These are phyloP conservation scores for Fistulifera pelliculosa DNA, from an alignment of 108 stramenopile species.

Conservation along the genomic window DNA sequence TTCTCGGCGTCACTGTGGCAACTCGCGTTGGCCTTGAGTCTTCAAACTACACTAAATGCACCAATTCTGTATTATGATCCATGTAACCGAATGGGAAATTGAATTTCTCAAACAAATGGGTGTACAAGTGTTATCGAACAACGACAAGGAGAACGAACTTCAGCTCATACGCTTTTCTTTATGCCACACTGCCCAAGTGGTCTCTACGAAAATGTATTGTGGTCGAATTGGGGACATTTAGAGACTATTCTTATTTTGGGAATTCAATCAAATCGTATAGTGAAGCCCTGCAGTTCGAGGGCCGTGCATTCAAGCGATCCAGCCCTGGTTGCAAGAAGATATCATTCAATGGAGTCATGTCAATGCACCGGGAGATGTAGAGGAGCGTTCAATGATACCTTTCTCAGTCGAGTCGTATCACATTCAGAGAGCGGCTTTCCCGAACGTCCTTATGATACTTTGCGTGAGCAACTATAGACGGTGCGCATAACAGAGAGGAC, in stretches of 20 bases:
- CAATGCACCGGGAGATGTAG: constrained; percentile 25
- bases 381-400: constrained; percentile 36
- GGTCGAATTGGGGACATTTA: constrained; percentile 24
- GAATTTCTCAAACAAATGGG: constrained; percentile 6
- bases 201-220: constrained; percentile 28
- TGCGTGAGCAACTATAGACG: too few relatives aligned
- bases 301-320: constrained; percentile 8
- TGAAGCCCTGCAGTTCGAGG: constrained; percentile 4
- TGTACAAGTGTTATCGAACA: constrained; percentile 20
- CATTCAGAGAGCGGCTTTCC: too few relatives aligned
- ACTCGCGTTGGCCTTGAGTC: constrained; percentile 18
- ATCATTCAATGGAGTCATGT: background rate
- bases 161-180: constrained; percentile 23
- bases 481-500: too few relatives aligned
- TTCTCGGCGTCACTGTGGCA: constrained; percentile 34
- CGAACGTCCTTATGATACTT: too few relatives aligned
- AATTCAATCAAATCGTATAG: constrained; percentile 20
- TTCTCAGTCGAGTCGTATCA: too few relatives aligned
- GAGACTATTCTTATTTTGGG: constrained; percentile 19
- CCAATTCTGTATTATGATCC: constrained; percentile 26
- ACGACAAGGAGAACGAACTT: constrained; percentile 16
- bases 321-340: constrained; percentile 16
- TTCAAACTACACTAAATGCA: background rate
- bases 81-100: constrained; percentile 16
- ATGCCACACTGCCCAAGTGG: constrained; percentile 41